Evolutionary conservation across 805 yeast genomes (phyloP).

Genomic region (Kodamaea nitidulidarum): DNA sequence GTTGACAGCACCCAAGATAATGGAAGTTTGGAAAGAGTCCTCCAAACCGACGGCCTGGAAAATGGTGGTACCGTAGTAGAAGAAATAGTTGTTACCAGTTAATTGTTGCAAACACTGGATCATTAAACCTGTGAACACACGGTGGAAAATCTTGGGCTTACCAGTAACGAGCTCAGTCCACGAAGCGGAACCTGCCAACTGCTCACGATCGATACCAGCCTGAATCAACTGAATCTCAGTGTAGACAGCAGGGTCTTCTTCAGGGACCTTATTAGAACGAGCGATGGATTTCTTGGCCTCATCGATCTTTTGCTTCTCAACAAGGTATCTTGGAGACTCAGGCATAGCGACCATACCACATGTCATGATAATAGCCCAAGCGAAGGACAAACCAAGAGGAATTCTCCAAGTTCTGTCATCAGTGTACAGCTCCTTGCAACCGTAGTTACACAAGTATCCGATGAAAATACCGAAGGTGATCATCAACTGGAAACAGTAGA

Average conservation of each 20-base stretch:
- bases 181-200: constrained; percentile 22
- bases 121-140: constrained; percentile 22
- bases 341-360: constrained; percentile 25
- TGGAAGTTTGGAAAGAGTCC: constrained; percentile 56
- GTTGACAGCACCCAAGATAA: constrained; percentile 53
- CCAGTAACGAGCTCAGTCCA: constrained; percentile 25
- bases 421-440: constrained; percentile 12
- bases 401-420: constrained; percentile 25
- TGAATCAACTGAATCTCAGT: constrained; percentile 24
- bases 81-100: constrained; percentile 62
- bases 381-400: constrained; percentile 26
- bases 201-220: constrained; percentile 27
- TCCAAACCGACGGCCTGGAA: constrained; percentile 54
- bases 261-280: constrained; percentile 20
- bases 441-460: constrained; percentile 24
- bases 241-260: constrained; percentile 23
- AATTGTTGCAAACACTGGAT: constrained; percentile 50
- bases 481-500: constrained; percentile 25
- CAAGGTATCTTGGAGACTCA: constrained; percentile 25
- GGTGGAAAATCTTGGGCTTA: constrained; percentile 22
- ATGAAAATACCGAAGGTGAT: constrained; percentile 26
- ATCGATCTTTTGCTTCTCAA: constrained; percentile 20
- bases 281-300: constrained; percentile 25
- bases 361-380: constrained; percentile 23
- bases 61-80: constrained; percentile 60